Conservation (phyloP, 1,139 yeast genomes). For the Candida albicans region DNA sequence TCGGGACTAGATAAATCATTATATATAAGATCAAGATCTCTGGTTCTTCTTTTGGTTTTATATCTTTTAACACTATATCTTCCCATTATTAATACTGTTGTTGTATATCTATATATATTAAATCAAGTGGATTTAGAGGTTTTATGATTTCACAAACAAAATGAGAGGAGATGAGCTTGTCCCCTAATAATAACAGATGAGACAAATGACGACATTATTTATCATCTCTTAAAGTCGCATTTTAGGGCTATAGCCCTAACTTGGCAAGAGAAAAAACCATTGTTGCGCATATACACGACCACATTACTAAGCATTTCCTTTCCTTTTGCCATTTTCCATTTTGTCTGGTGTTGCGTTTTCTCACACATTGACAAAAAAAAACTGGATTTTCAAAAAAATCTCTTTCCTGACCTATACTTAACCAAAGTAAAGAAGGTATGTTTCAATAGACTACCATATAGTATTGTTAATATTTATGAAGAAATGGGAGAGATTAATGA, state of each 20-base stretch:
- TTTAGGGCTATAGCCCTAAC: conserved; percentile 5
- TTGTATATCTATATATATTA: background rate
- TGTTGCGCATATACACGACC: conserved; percentile 1
- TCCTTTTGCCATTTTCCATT: no score
- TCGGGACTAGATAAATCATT: conserved; percentile 69
- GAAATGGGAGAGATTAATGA: background rate
- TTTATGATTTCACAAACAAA: no score
- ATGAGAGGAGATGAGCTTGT: no score
- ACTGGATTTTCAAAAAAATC: conserved; percentile 3
- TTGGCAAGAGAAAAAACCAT: background rate
- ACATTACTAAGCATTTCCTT: conserved; percentile 3
- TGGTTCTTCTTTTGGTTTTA: conserved; percentile 79
- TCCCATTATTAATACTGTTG: conserved; percentile 55
- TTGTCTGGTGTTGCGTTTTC: conserved; percentile 4
- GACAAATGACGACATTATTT: background rate
- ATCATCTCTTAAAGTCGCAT: background rate
- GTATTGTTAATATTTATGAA: background rate
- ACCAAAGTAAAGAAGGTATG: conserved; percentile 24
- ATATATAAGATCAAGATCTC: conserved; percentile 82
- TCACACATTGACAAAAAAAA: conserved; percentile 7
- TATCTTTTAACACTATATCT: conserved; percentile 75
- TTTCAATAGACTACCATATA: conserved; percentile 8
- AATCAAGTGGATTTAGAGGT: no score
- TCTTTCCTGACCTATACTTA: conserved; percentile 5
- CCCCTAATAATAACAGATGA: background rate